Conservation (phyloP, 2,329 filamentous ascomycete species). For the Tolypocladium album region DNA sequence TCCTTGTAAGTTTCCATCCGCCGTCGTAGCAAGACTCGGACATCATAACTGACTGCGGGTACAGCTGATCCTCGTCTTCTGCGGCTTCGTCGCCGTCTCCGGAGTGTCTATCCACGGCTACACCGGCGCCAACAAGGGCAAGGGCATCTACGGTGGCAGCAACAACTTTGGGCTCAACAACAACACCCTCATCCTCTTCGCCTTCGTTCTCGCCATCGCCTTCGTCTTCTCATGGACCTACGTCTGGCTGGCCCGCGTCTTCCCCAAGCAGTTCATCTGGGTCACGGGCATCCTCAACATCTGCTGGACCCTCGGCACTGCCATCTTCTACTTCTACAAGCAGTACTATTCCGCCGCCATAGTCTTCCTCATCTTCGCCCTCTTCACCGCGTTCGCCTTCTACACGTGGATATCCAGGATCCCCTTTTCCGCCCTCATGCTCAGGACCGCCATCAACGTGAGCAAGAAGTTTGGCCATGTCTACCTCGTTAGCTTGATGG, state of each 20-base stretch:
- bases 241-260: conserved; percentile 61
- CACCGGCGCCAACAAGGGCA: conserved; percentile 48
- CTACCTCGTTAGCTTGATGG: conserved; percentile 74
- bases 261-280: conserved; percentile 90
- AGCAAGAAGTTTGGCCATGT: conserved; percentile 77
- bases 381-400: conserved; percentile 36
- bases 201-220: conserved; percentile 64
- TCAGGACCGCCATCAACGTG: conserved; percentile 76
- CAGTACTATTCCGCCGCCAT: conserved; percentile 78
- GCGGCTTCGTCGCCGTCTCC: conserved; percentile 67
- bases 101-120: conserved; percentile 70
- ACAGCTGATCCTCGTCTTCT: conserved; percentile 58
- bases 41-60: not conserved
- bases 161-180: conserved; percentile 62
- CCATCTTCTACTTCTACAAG: conserved; percentile 71
- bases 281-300: conserved; percentile 84
- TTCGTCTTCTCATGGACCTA: conserved; percentile 68
- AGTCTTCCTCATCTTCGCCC: conserved; percentile 65
- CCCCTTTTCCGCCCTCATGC: conserved; percentile 83
- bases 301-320: conserved; percentile 71
- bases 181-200: conserved; percentile 79
- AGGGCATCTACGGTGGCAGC: conserved; percentile 59
- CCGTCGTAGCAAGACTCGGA: not conserved
- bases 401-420: conserved; percentile 84
- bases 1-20: conserved; percentile 45